A percentile compares a stretch with the other conserved stretches of the same genome.
Conservation (phyloP, 345 rosid genomes). For the Triadica sebifera region DNA sequence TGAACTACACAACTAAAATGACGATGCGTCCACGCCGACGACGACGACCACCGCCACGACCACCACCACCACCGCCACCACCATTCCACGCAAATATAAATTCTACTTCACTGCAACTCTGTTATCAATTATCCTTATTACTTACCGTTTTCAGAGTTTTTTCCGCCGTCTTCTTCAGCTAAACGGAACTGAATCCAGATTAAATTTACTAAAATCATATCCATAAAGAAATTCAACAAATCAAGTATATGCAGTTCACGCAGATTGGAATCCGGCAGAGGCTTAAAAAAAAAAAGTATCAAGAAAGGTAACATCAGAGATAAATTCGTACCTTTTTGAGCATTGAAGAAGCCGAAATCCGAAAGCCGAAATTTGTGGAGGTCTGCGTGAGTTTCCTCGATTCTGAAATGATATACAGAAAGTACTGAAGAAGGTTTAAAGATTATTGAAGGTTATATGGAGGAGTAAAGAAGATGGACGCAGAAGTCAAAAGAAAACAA, state of each 20-base stretch:
- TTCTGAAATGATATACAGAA: too few relatives aligned
- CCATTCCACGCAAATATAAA: neutral
- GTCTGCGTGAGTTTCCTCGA: neutral
- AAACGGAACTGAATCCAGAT: neutral
- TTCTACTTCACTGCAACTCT: neutral
- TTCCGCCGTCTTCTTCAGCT: neutral
- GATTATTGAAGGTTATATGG: neutral
- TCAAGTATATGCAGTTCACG: neutral
- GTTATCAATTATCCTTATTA: too few relatives aligned
- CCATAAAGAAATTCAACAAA: neutral
- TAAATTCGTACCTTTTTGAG: slow-evolving; percentile 5
- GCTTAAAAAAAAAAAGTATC: neutral
- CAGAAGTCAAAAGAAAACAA: neutral
- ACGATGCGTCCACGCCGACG: neutral
- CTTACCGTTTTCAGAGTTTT: neutral
- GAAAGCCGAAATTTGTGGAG: neutral
- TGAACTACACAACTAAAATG: neutral
- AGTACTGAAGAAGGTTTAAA: too few relatives aligned
- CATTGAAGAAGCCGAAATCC: neutral
- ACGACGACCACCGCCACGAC: neutral
- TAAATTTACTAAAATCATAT: neutral
- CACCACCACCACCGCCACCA: neutral
- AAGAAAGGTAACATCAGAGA: neutral
- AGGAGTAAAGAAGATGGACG: neutral
- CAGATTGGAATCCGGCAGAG: neutral